Conservation (phyloP, 441 rosid species). For the Aleurites moluccanus region DNA sequence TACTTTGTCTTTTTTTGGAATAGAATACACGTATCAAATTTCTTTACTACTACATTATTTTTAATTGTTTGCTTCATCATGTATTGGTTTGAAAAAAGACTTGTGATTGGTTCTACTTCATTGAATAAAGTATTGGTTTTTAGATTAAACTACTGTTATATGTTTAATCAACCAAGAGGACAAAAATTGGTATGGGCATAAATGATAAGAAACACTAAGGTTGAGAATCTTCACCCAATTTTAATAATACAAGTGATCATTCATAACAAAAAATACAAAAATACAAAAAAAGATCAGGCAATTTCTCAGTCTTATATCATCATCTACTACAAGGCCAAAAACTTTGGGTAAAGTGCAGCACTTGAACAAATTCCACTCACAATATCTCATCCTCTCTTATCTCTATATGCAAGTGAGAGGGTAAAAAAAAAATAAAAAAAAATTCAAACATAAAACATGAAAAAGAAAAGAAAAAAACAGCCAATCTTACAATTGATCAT, state of each 20-base stretch:
- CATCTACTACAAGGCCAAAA: slow-evolving; percentile 16
- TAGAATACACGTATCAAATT: neutral
- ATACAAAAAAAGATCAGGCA: neutral
- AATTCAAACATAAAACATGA: no score
- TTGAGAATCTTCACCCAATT: slow-evolving; percentile 16
- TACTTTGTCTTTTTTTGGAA: neutral
- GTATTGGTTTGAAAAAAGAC: slow-evolving; percentile 16
- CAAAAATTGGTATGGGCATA: slow-evolving; percentile 3
- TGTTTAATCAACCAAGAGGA: slow-evolving; percentile 15
- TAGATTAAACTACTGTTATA: neutral
- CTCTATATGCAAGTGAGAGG: slow-evolving; percentile 37
- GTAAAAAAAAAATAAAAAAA: neutral
- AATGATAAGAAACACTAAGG: slow-evolving; percentile 10
- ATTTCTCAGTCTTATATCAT: slow-evolving; percentile 36
- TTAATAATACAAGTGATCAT: slow-evolving; percentile 13
- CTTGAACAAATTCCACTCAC: slow-evolving; percentile 26
- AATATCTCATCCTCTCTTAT: slow-evolving; percentile 38
- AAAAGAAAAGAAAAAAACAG: neutral
- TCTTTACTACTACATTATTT: neutral
- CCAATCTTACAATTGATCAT: slow-evolving; percentile 6
- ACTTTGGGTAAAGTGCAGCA: slow-evolving; percentile 5
- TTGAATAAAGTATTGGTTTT: neutral
- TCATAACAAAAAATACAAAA: neutral
- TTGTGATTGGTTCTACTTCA: slow-evolving; percentile 9
- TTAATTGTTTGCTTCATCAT: neutral